Evolutionary conservation across 805 yeast genomes (phyloP), one percentile per base, ranked within the genome.

Genomic region (Scheffersomyces amazonensis): DNA sequence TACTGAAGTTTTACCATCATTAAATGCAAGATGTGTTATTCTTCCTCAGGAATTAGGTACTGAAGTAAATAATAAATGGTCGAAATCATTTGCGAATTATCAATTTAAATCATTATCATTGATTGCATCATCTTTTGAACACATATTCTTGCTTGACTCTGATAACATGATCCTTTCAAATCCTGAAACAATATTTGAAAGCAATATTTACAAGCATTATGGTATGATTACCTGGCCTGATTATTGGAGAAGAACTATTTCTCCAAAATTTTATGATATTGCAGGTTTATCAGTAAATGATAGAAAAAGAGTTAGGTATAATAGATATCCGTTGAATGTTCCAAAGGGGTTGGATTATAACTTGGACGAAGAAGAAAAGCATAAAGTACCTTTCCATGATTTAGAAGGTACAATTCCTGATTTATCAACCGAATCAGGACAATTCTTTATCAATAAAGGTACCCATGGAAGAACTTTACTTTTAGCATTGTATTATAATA

Each of bases 381-480:
- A 35, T 3, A 27, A 39, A 4, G 50, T 73, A 2, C 77, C 83
- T 1, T 76, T 64, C 46, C 87, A 82, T 48, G 88, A 83, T 52
- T 64, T 82, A 34, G 73, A 75, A 40, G 87, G 87, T 3, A 69
- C 89, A 0, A 71, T 84, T 30, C 85, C 88, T 7, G 84, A 82
- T 48, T 73, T 77, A 39, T 76, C 88, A 0, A 71, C 86, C 2
- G 89, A 83, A 59, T 75, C 84, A 1, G 90, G 89, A 3, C 86
- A 83, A 53, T 52, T 83, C 39, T 52, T 80, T 36, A 68, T 83
- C 34, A 74, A 78, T 49, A 83, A 81, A 56, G 62, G 60, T 25
- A 65, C 71, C 1, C 89, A 83, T 52, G 75, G 76, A 34, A 63
- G 65, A 48, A 73, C 83, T 3, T 60, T 83, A 36, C 61, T 83